A percentile compares a stretch with the other conserved stretches of the same genome.
These are phyloP conservation scores for Biscutella auriculata DNA, from an alignment of 441 rosid species.

Conservation along the genomic window DNA sequence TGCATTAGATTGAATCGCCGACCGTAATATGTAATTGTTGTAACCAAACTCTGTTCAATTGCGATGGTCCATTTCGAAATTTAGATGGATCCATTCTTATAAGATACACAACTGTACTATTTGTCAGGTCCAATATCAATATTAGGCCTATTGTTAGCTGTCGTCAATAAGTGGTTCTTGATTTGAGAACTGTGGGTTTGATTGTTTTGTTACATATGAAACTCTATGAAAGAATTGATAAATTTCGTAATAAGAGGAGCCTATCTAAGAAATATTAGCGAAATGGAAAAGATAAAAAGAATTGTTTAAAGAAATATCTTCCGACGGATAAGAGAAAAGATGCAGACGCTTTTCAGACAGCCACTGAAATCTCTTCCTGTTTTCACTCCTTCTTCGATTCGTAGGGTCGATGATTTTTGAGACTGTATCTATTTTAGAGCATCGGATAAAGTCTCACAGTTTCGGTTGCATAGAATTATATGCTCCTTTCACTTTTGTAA, in stretches of 20 bases:
- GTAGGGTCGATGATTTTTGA: not conserved
- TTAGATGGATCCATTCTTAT: not conserved
- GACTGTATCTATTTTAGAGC: not conserved
- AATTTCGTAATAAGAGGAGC: not conserved
- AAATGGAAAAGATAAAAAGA: conserved; percentile 15
- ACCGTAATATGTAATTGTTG: not conserved
- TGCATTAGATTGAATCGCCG: not conserved
- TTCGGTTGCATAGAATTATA: conserved; percentile 14
- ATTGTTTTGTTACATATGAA: not conserved
- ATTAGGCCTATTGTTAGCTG: conserved; percentile 10
- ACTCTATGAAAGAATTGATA: not conserved
- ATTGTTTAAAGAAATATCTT: conserved; percentile 16
- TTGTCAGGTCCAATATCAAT: conserved; percentile 12
- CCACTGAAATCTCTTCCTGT: conserved; percentile 34
- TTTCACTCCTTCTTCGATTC: conserved; percentile 18
- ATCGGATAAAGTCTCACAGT: conserved; percentile 7
- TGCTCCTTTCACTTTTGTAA: conserved; percentile 12
- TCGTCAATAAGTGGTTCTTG: not conserved
- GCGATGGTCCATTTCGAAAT: conserved; percentile 6
- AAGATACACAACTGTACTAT: not conserved
- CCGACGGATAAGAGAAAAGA: conserved; percentile 33
- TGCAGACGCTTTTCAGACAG: conserved; percentile 40
- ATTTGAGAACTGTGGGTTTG: not conserved
- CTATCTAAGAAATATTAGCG: not conserved
- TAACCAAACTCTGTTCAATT: not conserved